Base-by-base conservation (phyloP, 2,329 filamentous ascomycete genomes). In the Cucurbitaria berberidis region DNA sequence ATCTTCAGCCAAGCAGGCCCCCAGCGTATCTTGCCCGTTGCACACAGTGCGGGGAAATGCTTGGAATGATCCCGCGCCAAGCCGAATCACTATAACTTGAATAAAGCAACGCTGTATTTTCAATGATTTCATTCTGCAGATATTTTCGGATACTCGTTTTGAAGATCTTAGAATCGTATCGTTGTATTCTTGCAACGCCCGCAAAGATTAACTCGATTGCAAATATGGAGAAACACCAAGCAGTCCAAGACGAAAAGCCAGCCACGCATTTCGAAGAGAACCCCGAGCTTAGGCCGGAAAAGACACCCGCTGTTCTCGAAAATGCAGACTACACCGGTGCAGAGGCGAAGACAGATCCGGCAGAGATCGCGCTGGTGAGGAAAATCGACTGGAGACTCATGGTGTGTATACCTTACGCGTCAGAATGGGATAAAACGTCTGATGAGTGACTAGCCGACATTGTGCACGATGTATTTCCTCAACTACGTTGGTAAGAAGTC, bases 401-500 rank as follows among this genome's bases (percentile, higher is more conserved):
- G 63, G 67, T 68, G 67, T 68, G 55, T 13, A 51, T 38, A 24
- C 27, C 16, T 18, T 27, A 3, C 16, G 30, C 30, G n/a, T 16
- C 4, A 3, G 30, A 18, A 11, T 3, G 8, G 15, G 10, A 1
- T 5, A n/a, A 3, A n/a, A 3, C 13, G 7, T 18, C 35, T 51
- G 21, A 53, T 16, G 29, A 13, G 3, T 3, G 10, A 18, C 8
- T 22, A 71, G 76, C 78, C 78, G 1, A 76, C 70, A 9, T 48
- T 78, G 22, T 77, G 72, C 51, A 64, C 61, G 3, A 78, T 80
- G 77, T 80, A 79, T 42, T 80, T 73, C 16, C 49, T 68, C 9
- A 76, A 75, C 40, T 75, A 71, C 39, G 68, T 71, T 6, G 30
- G 30, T 34, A n/a, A 34, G 30, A 34, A 34, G 15, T 30, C 27